A percentile compares a stretch with the other conserved stretches of the same genome.
phyloP scores from a whole-genome alignment of 257 asterid species.

The Nicotiana tomentosiformis region DNA sequence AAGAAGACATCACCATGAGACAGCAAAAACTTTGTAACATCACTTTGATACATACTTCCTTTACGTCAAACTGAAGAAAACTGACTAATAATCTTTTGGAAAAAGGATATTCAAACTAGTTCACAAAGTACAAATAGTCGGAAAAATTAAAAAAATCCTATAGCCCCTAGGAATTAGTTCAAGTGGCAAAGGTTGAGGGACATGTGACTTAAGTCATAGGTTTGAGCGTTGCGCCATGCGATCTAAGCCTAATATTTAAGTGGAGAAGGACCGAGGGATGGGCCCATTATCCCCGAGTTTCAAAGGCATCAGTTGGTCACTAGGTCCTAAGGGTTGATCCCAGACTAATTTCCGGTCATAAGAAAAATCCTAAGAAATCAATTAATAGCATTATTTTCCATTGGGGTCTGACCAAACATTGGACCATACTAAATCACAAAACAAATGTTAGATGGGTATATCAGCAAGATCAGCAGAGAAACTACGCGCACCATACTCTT shows the following conservation, averaged over 20 bases:
- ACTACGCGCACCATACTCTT: neutral
- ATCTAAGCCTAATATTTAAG: no score
- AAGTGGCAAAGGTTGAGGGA: no score
- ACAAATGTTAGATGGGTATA: neutral
- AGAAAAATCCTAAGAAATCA: neutral
- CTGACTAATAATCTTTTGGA: neutral
- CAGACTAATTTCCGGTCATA: neutral
- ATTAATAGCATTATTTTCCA: neutral
- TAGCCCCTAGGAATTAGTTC: no score
- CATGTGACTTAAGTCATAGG: no score
- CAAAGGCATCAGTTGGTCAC: no score
- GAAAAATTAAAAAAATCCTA: neutral
- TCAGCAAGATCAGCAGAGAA: neutral
- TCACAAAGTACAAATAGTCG: neutral
- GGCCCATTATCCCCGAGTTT: no score
- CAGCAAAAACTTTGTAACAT: conserved; percentile 3
- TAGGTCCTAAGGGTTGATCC: no score
- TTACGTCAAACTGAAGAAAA: neutral
- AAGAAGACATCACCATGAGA: conserved; percentile 5
- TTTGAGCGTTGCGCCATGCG: no score
- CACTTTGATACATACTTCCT: neutral
- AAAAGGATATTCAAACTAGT: neutral
- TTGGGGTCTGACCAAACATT: neutral
- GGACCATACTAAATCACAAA: neutral
- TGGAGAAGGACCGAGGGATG: no score